Evolutionary conservation across 495 filamentous ascomycete species (phyloP), one percentile per base, ranked within the genome.

Genomic region (Zalerion maritima): DNA sequence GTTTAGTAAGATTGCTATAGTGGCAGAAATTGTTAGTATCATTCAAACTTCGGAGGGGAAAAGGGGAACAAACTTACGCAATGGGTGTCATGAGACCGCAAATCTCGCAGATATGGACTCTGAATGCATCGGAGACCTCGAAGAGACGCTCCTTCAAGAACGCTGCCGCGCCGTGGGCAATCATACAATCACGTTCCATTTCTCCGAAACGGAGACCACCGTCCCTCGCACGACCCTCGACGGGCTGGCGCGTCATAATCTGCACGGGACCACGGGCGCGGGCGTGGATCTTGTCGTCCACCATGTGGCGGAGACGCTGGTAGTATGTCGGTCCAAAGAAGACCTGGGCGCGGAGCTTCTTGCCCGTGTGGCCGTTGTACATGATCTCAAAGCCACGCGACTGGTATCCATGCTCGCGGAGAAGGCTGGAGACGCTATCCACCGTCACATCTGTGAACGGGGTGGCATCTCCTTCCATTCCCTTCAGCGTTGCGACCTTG

Each of bases 161-260:
- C 3, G 84, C 74, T 37, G 81, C 84, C 16, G 89, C 89, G 48
- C 89, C 89, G 55, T 99, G 91, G 17, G 91, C 79, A 55, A 99
- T 96, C 91, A 99, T 96, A 59, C 89, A 99, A 70, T 99, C 89
- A 54, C 89, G 86, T 58, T 99, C 89, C 89, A 99, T 99, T 67
- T 99, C 89, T 72, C 89, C 89, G 69, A 99, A 99, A 46, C 89
- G 84, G 25, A 99, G 71, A 61, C 89, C 89, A 67, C 89, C 89
- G 54, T 99, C 89, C 61, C 89, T 69, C 1, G 89, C 91, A 64
- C 89, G 74, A 72, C 89, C 89, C 54, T 99, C 89, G 7, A 96
- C 87, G n/a, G 89, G 89, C 58, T 99, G 89, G 18, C 91, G 68
- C 0, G 89, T 99, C 53, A 99, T 67, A 42, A 99, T 99, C 64